These are phyloP conservation scores for Claviceps arundinis DNA, from an alignment of 2,329 filamentous ascomycete genomes.

Conservation along the genomic window DNA sequence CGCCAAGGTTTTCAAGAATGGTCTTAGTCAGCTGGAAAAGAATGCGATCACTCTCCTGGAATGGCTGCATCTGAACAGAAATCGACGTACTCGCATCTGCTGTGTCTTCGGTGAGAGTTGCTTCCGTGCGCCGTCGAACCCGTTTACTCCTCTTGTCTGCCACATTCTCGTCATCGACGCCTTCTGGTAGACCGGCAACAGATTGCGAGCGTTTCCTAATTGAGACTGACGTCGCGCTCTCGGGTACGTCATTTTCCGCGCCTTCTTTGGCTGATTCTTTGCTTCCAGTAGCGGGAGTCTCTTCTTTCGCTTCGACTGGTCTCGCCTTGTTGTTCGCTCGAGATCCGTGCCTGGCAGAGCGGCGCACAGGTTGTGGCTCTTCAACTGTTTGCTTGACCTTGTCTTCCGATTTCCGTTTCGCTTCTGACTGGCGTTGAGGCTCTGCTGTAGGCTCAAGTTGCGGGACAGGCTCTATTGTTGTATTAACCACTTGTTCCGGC, in stretches of 20 bases:
- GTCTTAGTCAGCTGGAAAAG: constrained; percentile 43
- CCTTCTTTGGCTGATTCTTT: constrained; percentile 14
- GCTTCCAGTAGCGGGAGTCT: constrained; percentile 10
- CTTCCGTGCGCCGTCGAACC: constrained; percentile 38
- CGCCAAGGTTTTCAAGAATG: constrained; percentile 40
- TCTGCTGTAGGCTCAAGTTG: not conserved
- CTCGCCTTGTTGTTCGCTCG: constrained; percentile 2
- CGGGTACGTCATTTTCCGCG: constrained; percentile 18
- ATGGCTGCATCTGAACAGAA: constrained; percentile 41
- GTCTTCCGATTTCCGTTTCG: not conserved
- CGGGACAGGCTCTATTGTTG: not conserved
- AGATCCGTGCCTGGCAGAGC: constrained; percentile 5
- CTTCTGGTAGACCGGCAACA: constrained; percentile 42
- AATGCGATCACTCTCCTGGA: constrained; percentile 41
- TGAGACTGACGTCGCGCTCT: constrained; percentile 24
- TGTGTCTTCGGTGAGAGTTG: constrained; percentile 39
- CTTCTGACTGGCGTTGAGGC: not conserved
- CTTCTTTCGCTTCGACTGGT: constrained; percentile 10
- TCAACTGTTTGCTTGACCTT: constrained; percentile 2
- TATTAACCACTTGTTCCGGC: constrained; percentile 1
- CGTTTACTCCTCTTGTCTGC: constrained; percentile 53
- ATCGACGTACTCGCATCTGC: constrained; percentile 38
- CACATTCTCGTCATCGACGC: constrained; percentile 40
- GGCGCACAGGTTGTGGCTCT: constrained; percentile 3
- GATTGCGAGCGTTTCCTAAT: constrained; percentile 52